Evolutionary conservation across 2,329 filamentous ascomycete species (phyloP).

Genomic region (Alternaria alternata): DNA sequence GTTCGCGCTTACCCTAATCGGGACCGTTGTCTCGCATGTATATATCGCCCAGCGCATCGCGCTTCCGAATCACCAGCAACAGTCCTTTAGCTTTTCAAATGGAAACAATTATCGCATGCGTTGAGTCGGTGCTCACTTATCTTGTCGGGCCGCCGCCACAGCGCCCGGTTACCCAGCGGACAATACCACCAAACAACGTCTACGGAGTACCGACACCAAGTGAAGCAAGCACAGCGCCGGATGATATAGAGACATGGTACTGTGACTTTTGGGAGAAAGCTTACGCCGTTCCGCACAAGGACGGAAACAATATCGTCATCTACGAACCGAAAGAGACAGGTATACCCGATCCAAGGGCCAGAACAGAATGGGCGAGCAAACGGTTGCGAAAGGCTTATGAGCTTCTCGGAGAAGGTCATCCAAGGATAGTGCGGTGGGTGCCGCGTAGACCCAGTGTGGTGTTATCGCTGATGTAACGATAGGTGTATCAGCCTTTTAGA

Average conservation of each 20-base stretch:
- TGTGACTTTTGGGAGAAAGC: neutral
- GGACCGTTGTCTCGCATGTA: neutral
- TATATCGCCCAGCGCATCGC: neutral
- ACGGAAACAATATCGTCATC: conserved; percentile 1
- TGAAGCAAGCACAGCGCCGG: neutral
- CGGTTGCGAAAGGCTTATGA: neutral
- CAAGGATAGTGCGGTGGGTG: neutral
- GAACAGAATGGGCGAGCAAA: neutral
- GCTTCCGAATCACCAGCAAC: neutral
- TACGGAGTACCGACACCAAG: neutral
- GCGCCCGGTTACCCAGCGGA: neutral
- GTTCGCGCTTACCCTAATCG: neutral
- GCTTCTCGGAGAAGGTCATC: neutral
- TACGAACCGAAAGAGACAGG: neutral
- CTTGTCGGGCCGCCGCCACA: neutral
- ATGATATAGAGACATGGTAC: neutral
- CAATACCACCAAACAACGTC: neutral
- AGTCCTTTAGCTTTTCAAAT: neutral
- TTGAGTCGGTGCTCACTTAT: neutral
- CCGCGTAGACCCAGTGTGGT: no score
- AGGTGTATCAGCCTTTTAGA: neutral
- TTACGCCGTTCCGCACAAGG: neutral
- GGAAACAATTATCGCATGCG: neutral
- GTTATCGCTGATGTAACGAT: no score
- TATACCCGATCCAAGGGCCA: neutral